Base-by-base conservation (phyloP, 1,284 basidiomycete genomes). In the Tilletia caries region DNA sequence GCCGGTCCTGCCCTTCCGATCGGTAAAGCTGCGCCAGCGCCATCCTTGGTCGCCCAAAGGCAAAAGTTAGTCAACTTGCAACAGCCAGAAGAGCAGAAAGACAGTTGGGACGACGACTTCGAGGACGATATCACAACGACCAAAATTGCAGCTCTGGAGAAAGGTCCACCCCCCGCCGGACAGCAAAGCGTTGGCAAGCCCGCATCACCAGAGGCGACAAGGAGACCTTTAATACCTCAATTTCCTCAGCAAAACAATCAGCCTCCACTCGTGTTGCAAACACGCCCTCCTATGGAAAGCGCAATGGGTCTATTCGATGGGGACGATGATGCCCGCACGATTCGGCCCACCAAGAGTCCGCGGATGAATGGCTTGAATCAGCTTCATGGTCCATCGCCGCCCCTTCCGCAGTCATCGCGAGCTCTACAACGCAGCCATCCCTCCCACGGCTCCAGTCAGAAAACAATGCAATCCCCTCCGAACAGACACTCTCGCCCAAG, bases 51-150 rank as follows among this genome's bases (percentile, higher is more conserved):
- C 71, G 69, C 54, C 67, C 58, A 62, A 34, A 25, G 58, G 13
- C 58, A 62, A 62, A 75, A 77, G 72, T 50, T 78, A 75, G 71
- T 85, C 81, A 76, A 85, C 77, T 58, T 82, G 91, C 82, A 91
- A 91, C 72, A 76, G 34, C 75, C 75, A 64, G 79, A 80, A 50
- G 71, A 73, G 74, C 90, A 92, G 79, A 92, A 89, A 12, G 92
- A 95, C 82, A 95, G 94, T 73, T 98, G 95, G 94, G 95, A 98
- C 80, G 92, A 93, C 76, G 95, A 98, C 82, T 98, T 98, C 79
- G 93, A 94, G 78, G 92, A 92, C 72, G 93, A 91, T 2, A 93
- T 95, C 33, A 92, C 92, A 1, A 88, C 91, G 68, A 89, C 90
- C 10, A 94, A 93, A 82, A 82, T 93, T 54, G 91, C 92, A 85